Evolutionary conservation across 441 rosid species (phyloP).

Genomic region (Gossypium gossypioides): DNA sequence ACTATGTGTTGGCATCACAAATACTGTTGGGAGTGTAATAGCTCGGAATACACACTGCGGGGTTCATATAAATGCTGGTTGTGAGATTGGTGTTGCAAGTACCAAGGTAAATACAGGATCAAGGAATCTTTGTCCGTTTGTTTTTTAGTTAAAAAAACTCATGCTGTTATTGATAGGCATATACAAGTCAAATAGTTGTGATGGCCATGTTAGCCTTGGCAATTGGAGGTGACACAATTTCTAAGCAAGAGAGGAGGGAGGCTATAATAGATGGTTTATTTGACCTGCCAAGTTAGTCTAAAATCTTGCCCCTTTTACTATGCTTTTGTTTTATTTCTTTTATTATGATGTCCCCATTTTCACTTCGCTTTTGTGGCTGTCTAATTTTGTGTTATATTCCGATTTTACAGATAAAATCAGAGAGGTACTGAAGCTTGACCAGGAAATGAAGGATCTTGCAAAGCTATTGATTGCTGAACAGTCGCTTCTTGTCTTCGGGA

Average conservation of each 20-base stretch:
- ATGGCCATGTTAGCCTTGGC: slow-evolving; percentile 94
- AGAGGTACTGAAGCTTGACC: slow-evolving; percentile 78
- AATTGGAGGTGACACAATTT: slow-evolving; percentile 69
- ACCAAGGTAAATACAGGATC: slow-evolving; percentile 50
- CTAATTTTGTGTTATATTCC: neutral
- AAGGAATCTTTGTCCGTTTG: neutral
- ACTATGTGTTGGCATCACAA: slow-evolving; percentile 87
- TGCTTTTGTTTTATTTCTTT: neutral
- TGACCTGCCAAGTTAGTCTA: slow-evolving; percentile 60
- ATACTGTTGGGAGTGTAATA: slow-evolving; percentile 35
- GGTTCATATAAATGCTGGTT: slow-evolving; percentile 52
- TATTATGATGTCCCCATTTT: neutral
- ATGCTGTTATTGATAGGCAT: slow-evolving; percentile 42
- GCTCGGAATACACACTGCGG: slow-evolving; percentile 5
- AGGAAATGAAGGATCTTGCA: slow-evolving; percentile 82
- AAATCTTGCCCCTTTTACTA: neutral
- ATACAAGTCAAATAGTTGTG: slow-evolving; percentile 91
- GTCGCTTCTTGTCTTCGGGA: slow-evolving; percentile 84
- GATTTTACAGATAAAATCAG: slow-evolving; percentile 53
- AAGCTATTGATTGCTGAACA: slow-evolving; percentile 62
- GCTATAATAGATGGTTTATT: slow-evolving; percentile 72
- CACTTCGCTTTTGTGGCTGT: neutral
- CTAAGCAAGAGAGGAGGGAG: slow-evolving; percentile 59
- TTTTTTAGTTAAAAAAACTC: neutral
- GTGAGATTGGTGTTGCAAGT: slow-evolving; percentile 95